These are phyloP conservation scores for Trichoderma gamsii DNA, from an alignment of 495 filamentous ascomycete genomes.

Conservation along the genomic window DNA sequence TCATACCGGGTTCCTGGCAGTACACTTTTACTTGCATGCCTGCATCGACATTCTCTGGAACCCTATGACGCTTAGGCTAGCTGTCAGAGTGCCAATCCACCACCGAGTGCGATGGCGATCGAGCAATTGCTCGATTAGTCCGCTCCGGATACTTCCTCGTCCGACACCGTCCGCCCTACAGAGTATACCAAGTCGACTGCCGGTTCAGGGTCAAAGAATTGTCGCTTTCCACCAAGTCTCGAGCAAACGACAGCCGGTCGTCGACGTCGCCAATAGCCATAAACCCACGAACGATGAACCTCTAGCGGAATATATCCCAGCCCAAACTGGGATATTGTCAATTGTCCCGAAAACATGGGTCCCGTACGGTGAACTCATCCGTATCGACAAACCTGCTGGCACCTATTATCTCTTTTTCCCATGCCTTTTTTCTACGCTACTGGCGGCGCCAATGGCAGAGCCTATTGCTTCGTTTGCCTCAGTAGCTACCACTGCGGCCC, in stretches of 20 bases:
- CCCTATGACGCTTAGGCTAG: background rate
- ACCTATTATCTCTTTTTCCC: slow-evolving; percentile 96
- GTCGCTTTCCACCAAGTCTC: background rate
- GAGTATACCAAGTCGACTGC: background rate
- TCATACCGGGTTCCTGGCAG: background rate
- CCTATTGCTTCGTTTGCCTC: slow-evolving; percentile 44
- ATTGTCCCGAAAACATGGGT: slow-evolving; percentile 68
- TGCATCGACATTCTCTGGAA: background rate
- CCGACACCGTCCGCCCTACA: background rate
- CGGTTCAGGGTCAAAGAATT: background rate
- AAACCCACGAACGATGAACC: background rate
- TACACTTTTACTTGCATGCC: background rate
- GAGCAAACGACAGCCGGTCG: background rate
- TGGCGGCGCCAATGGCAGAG: slow-evolving; percentile 54
- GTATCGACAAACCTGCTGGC: slow-evolving; percentile 90
- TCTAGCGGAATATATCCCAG: slow-evolving; percentile 7
- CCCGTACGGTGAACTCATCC: slow-evolving; percentile 88
- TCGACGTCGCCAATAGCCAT: background rate
- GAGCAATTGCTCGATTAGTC: slow-evolving; percentile 4
- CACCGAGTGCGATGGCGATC: background rate
- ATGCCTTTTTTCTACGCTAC: slow-evolving; percentile 82
- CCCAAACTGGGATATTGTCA: slow-evolving; percentile 71
- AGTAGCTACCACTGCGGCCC: slow-evolving; percentile 32
- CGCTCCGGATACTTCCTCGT: background rate
- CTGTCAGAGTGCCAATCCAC: slow-evolving; percentile 4